Percentiles rank a stretch among this genome's conserved stretches.
phyloP scores from a whole-genome alignment of 129 eudicot genomes.

The Ambrosia trifida region DNA sequence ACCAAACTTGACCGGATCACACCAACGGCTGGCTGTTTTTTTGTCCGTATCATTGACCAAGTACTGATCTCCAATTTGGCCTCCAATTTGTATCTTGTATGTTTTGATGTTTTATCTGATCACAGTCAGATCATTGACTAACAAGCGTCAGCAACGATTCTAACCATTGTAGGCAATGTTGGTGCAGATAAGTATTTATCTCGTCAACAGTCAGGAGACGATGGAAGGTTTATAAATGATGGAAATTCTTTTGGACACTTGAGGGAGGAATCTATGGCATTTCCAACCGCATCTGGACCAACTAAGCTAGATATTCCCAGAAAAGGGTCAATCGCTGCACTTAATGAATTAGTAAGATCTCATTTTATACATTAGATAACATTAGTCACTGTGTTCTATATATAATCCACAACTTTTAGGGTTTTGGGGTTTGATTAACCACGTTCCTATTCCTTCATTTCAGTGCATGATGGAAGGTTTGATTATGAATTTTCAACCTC shows the following conservation, averaged over 20 bases:
- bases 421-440: not conserved
- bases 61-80: not conserved
- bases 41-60: not conserved
- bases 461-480: conserved; percentile 84
- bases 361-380: not conserved
- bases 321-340: conserved; percentile 68
- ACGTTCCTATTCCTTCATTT: conserved; percentile 12
- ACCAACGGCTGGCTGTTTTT: not conserved
- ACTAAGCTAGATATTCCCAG: conserved; percentile 57
- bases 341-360: conserved; percentile 68
- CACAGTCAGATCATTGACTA: not conserved
- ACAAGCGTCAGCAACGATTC: conserved; percentile 2
- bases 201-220: conserved; percentile 52
- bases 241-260: conserved; percentile 51
- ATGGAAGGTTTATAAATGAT: conserved; percentile 52
- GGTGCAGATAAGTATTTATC: conserved; percentile 71
- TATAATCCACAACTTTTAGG: not conserved
- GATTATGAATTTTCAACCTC: conserved; percentile 53
- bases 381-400: not conserved
- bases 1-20: not conserved
- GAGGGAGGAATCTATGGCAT: conserved; percentile 52
- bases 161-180: conserved; percentile 27
- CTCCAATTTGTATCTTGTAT: not conserved
- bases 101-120: not conserved
- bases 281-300: conserved; percentile 45